These are phyloP conservation scores for Penicillium hesseltinei DNA, from an alignment of 2,329 filamentous ascomycete genomes.

Conservation along the genomic window DNA sequence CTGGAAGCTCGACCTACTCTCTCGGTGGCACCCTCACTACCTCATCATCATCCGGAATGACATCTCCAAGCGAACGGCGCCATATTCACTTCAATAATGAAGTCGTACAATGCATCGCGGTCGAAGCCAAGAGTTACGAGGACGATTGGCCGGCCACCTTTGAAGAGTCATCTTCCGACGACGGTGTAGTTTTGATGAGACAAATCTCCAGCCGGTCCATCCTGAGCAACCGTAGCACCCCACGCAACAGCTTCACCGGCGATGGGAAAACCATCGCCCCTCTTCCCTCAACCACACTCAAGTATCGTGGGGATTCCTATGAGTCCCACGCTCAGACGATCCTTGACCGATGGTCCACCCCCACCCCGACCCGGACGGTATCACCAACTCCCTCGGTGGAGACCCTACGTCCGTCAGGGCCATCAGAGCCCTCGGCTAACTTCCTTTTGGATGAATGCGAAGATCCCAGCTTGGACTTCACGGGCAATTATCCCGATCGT, in stretches of 20 bases:
- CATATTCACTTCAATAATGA: slow-evolving; percentile 97
- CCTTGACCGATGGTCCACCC: slow-evolving; percentile 33
- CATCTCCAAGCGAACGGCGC: slow-evolving; percentile 63
- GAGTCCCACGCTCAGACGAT: slow-evolving; percentile 50
- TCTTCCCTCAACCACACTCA: slow-evolving; percentile 81
- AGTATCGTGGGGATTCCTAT: slow-evolving; percentile 75
- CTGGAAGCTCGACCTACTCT: slow-evolving; percentile 51
- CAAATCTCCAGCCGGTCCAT: slow-evolving; percentile 53
- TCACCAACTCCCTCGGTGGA: slow-evolving; percentile 80
- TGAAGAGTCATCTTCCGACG: slow-evolving; percentile 67
- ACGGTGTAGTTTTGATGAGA: slow-evolving; percentile 81
- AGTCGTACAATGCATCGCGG: slow-evolving; percentile 91
- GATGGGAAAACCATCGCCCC: slow-evolving; percentile 86
- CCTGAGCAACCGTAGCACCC: slow-evolving; percentile 53
- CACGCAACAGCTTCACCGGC: slow-evolving; percentile 53
- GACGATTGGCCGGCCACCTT: slow-evolving; percentile 37
- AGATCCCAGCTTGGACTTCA: slow-evolving; percentile 47
- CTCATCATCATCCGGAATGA: slow-evolving; percentile 67
- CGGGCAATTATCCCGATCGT: slow-evolving; percentile 24
- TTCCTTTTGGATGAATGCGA: slow-evolving; percentile 65
- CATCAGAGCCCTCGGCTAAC: slow-evolving; percentile 61
- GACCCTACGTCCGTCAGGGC: slow-evolving; percentile 64
- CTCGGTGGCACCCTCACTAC: slow-evolving; percentile 63
- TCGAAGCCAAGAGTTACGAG: slow-evolving; percentile 77
- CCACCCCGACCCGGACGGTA: slow-evolving; percentile 44